These are phyloP conservation scores for Torulaspora globosa DNA, from an alignment of 1,139 yeast species.

Conservation along the genomic window DNA sequence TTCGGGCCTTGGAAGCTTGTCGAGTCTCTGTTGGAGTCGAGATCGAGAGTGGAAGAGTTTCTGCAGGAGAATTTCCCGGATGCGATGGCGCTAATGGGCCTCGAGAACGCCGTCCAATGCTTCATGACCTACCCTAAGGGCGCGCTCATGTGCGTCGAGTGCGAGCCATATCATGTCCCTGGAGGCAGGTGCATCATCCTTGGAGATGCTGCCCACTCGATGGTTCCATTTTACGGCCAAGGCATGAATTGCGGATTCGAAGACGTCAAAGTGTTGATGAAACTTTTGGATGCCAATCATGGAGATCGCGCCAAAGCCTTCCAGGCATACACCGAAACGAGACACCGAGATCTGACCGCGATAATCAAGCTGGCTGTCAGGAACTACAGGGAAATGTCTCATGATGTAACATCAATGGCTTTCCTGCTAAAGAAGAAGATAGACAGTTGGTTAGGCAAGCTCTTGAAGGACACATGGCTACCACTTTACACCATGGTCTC, in stretches of 20 bases:
- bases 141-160: conserved; percentile 62
- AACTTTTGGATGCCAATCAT: conserved; percentile 46
- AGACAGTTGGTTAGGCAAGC: conserved; percentile 60
- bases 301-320: conserved; percentile 52
- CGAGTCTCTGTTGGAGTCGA: conserved; percentile 45
- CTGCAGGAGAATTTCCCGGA: conserved; percentile 66
- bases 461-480: conserved; percentile 62
- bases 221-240: conserved; percentile 97
- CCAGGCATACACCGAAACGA: conserved; percentile 48
- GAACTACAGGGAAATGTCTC: conserved; percentile 85
- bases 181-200: conserved; percentile 62
- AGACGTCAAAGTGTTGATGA: conserved; percentile 68
- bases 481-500: conserved; percentile 92
- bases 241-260: conserved; percentile 98
- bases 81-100: conserved; percentile 65
- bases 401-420: conserved; percentile 62
- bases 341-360: conserved; percentile 67
- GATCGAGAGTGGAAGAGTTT: conserved; percentile 48
- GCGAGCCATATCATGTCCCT: conserved; percentile 61
- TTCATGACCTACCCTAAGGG: conserved; percentile 68
- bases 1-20: conserved; percentile 79
- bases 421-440: conserved; percentile 64
- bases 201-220: conserved; percentile 94
- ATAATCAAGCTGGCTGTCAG: conserved; percentile 75
- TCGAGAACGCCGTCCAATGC: conserved; percentile 48